Base-by-base conservation (phyloP, 495 filamentous ascomycete species). In the Penicillium odoratum region DNA sequence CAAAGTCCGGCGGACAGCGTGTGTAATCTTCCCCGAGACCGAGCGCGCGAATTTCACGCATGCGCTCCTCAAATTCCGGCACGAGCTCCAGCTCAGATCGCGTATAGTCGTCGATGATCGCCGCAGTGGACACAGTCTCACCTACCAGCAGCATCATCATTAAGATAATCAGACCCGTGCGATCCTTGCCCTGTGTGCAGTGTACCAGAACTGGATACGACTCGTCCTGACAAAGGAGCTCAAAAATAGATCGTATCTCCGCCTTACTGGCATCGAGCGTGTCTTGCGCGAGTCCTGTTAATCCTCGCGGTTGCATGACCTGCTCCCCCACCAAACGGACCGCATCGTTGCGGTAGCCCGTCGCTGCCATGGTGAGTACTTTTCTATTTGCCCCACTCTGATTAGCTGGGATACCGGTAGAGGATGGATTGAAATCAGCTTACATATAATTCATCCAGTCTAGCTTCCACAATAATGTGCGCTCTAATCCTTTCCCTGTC, bases 181-280 rank as follows among this genome's bases (percentile, higher is more conserved):
- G 83, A 66, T 95, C 92, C 64, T 96, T 96, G 36, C 92, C 92
- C 66, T 94, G 89, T 4, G 90, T 92, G 73, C 92, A 95, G 74
- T 94, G 91, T 5, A 93, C 66, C 3, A 93, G 66, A 5, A 84
- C 57, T 0, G 90, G 89, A 42, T 86, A 86, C 15, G 78, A 71
- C 4, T 61, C 56, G 5, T 74, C 60, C 4, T 75, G 60, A 7
- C 77, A 74, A 33, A 84, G 68, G 9, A 83, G 49, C 5, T 81
- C 75, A 44, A 88, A 84, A 7, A 83, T 63, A 28, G 81, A 66
- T 7, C 76, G 78, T 18, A 96, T 82, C 69, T 93, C 89, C 3
- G 65, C 56, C 0, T 74, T 78, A 50, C 84, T 87, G 43, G 82
- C 71, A 56, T 88, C 83, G 0, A 94, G 71, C 6, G 85, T 87